phyloP scores from a whole-genome alignment of 2,329 filamentous ascomycete species.

The Colletotrichum sojae region DNA sequence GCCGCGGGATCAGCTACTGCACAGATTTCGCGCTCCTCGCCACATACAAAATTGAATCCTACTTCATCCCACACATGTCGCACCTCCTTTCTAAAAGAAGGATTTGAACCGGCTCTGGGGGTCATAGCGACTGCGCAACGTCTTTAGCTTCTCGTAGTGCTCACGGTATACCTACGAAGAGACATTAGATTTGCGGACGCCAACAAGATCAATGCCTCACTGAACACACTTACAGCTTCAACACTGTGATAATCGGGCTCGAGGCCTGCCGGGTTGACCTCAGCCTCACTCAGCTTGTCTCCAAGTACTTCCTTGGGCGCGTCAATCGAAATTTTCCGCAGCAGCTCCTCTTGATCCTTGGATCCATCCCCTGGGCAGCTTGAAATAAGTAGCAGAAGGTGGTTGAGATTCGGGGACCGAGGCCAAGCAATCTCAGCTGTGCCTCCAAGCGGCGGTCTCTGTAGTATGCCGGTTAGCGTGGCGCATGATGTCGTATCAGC shows the following conservation, averaged over 20 bases:
- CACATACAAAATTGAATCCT: not conserved
- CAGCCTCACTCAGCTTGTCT: not conserved
- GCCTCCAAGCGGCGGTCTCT: conserved; percentile 25
- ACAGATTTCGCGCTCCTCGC: not conserved
- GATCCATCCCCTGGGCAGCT: conserved; percentile 22
- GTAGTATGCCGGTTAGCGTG: not conserved
- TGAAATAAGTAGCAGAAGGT: conserved; percentile 19
- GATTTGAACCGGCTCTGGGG: conserved; percentile 20
- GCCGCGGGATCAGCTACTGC: not conserved
- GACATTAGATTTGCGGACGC: not conserved
- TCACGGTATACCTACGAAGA: conserved; percentile 23
- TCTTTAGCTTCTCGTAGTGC: conserved; percentile 18
- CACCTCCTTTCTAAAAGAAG: conserved; percentile 6
- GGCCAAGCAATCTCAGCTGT: conserved; percentile 28
- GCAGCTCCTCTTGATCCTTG: conserved; percentile 14
- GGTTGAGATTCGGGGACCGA: conserved; percentile 11
- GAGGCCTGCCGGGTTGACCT: conserved; percentile 30
- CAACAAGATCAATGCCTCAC: not conserved
- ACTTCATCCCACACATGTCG: not conserved
- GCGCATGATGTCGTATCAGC: not conserved
- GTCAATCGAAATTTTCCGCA: conserved; percentile 18
- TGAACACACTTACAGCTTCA: conserved; percentile 1
- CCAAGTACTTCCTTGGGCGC: conserved; percentile 12
- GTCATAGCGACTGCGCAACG: conserved; percentile 5
- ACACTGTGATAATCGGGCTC: conserved; percentile 22